Percentiles rank a stretch among this genome's conserved stretches.
Conservation (phyloP, 257 asterid genomes). For the Solanum appendiculatum region DNA sequence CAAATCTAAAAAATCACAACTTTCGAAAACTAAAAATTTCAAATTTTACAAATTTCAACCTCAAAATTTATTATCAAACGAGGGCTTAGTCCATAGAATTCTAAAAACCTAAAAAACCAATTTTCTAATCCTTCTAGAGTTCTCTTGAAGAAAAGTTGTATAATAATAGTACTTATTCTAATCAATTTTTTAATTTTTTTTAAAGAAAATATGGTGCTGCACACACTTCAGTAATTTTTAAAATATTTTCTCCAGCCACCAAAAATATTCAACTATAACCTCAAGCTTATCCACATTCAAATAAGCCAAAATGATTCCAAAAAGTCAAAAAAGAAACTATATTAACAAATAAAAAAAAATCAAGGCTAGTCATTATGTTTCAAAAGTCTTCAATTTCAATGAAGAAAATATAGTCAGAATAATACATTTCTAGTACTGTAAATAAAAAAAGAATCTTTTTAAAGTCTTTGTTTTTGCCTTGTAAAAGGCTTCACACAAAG, state of each 20-base stretch:
- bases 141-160: neutral
- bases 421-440: neutral
- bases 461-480: neutral
- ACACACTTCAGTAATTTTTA: neutral
- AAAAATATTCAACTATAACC: neutral
- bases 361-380: neutral
- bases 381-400: neutral
- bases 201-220: neutral
- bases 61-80: neutral
- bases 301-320: neutral
- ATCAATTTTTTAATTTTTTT: neutral
- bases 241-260: neutral
- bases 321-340: neutral
- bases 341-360: neutral
- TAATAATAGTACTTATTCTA: neutral
- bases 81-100: neutral
- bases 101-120: neutral
- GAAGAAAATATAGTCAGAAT: neutral
- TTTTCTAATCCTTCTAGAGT: neutral
- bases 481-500: neutral
- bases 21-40: neutral
- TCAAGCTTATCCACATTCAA: neutral
- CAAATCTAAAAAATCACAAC: too few relatives aligned
- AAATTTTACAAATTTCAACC: neutral
- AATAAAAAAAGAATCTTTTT: neutral